Evolutionary conservation across 2,329 filamentous ascomycete species (phyloP), one percentile per base, ranked within the genome.

Genomic region (Tothia fuscella): DNA sequence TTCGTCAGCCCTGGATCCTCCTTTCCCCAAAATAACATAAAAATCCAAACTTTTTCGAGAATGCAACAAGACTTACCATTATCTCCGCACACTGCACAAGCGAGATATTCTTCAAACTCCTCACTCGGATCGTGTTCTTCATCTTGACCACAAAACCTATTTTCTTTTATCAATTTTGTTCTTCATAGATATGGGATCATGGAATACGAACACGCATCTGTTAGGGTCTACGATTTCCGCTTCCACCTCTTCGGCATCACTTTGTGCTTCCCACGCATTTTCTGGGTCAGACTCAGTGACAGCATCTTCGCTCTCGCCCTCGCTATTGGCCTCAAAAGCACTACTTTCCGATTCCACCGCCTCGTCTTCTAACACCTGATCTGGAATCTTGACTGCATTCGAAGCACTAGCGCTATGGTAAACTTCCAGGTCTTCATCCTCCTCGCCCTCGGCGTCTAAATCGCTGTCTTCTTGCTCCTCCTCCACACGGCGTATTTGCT

Each of bases 111-210:
- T 59, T 91, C 86, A 53, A 80, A 91, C 49, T 88, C 83, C 49
- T 84, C 82, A 48, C 74, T 78, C 1, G 84, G 83, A 51, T 89
- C 85, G 48, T 89, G 71, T 42, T 91, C 82, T 62, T 93, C 85
- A 49, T 83, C 79, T 57, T 85, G 72, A 43, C 78, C 78, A 63
- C 88, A 95, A 54, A 89, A 93, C 49, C 86, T 82, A 63, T 24
- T n/a, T 14, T 13, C 20, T 35, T 17, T 19, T 22, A 32, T 29
- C 21, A 25, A 30, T 32, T 24, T 34, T 20, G 16, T 30, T 21
- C 21, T 38, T 38, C 21, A 30, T 31, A 5, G 17, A 14, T 19
- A 14, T 21, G 25, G 16, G 20, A 10, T 31, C 25, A 29, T 31
- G 17, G n/a, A 26, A 13, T 30, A 67, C 73, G 67, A 63, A 81